Base-by-base conservation (phyloP, 2,329 filamentous ascomycete species). In the Hortaea sp. region DNA sequence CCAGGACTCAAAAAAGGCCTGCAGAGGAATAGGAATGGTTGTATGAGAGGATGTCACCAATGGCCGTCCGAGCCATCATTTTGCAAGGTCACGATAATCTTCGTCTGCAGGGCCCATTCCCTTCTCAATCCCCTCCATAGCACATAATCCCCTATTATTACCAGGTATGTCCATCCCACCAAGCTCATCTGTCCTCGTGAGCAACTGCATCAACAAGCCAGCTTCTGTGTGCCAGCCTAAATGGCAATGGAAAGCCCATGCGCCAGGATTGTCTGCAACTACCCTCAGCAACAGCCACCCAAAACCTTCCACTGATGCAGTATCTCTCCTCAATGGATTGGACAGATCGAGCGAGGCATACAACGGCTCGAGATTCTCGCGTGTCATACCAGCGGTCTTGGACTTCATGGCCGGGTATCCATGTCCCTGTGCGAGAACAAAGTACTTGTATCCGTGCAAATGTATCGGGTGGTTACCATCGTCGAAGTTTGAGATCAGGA, bases 231-330 rank as follows among this genome's bases (percentile, higher is more conserved):
- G 77, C 77, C 77, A 81, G 0, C 68, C 65, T 48, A 78, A 72
- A 52, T 80, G 77, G 52, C 77, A 80, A 57, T 79, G 77, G 20
- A 80, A 70, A 0, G 73, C 68, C 77, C 77, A 80, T 1, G 76
- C 53, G 1, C 77, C 77, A 0, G 76, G 71, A 54, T 79, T 80
- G 49, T 80, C 76, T 0, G 76, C 68, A 2, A 76, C 65, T 10
- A 79, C 70, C 45, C 77, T 64, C 9, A 81, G 58, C n/a, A 76
- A 54, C 2, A 70, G 64, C 75, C 75, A 79, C 0, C 73, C 74
- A 43, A 73, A 78, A 0, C 69, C 71, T 55, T 77, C 73, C 0
- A 75, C 66, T 0, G 73, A 74, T 3, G 75, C 66, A 1, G 74
- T 76, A 53, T 78, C 75, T 37, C 75, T 63, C n/a, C 71, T 65